Evolutionary conservation across 2,329 filamentous ascomycete species (phyloP), one percentile per base, ranked within the genome.

Genomic region (Spiromastix sp.): DNA sequence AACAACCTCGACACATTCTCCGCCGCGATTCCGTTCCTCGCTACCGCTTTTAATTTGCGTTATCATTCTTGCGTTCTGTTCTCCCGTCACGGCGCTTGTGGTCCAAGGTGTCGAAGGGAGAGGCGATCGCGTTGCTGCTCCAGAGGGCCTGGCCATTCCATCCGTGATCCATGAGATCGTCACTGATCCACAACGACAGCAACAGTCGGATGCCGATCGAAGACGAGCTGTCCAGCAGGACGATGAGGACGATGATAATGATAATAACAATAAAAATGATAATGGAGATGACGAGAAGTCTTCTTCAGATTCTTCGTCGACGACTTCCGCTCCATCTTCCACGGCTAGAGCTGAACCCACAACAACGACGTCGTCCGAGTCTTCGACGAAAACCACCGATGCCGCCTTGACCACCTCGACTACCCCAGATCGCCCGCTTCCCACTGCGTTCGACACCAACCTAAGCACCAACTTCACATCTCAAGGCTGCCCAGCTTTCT

Each of bases 371-470:
- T 29, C 22, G 5, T 19, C 22, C 10, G 13, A 12, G 42, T 39
- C 46, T 34, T 38, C 41, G 28, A 36, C 42, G 37, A 36, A 26
- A 34, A 44, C 36, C 33, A 19, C 37, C 34, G 29, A 38, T 33
- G 41, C 36, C 34, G 13, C 31, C 36, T 24, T 27, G 20, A 27
- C 19, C 17, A 17, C 18, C 16, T n/a, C 36, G 21, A 3, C 38
- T 32, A 16, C 42, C 30, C 20, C 32, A 26, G 30, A 20, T 17
- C 18, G 22, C 7, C 40, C 69, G 4, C 59, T 81, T 27, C 82
- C 79, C 0, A 72, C 59, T 8, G 71, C 80, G 2, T 84, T 85
- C 49, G 81, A 86, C 47, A 76, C 71, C 37, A 72, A 68, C 32
- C 56, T 81, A 19, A 68, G 70, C 5, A 68, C 68, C 42, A 79